Percentiles rank a stretch among this genome's conserved stretches.
phyloP scores from a whole-genome alignment of 371 early-diverging fungal genomes.

The Apophysomyces sp. region DNA sequence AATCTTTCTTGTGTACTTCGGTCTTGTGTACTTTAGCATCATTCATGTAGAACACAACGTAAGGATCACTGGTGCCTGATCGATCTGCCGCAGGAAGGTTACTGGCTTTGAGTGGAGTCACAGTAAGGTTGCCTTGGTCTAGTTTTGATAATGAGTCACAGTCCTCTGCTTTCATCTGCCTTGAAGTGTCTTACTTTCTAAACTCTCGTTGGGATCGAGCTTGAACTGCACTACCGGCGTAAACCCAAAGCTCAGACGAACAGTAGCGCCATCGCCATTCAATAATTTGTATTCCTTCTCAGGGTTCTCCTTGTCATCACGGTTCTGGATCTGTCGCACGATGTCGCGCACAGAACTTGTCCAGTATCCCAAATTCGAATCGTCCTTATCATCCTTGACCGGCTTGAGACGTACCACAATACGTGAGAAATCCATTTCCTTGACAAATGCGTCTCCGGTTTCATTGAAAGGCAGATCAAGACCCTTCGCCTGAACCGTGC shows the following conservation, averaged over 20 bases:
- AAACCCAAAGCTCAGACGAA: constrained; percentile 37
- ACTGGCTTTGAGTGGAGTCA: constrained; percentile 40
- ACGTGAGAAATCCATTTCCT: constrained; percentile 50
- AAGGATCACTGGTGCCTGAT: constrained; percentile 81
- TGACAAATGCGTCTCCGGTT: constrained; percentile 46
- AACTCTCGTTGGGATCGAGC: constrained; percentile 44
- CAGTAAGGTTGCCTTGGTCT: constrained; percentile 51
- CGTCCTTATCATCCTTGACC: constrained; percentile 40
- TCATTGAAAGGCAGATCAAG: constrained; percentile 35
- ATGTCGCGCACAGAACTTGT: constrained; percentile 25
- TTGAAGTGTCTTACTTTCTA: constrained; percentile 31
- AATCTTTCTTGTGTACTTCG: constrained; percentile 73
- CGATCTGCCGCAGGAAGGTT: constrained; percentile 53
- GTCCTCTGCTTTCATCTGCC: background rate
- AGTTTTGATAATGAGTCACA: background rate
- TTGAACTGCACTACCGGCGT: constrained; percentile 45
- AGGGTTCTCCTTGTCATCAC: constrained; percentile 13
- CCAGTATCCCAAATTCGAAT: constrained; percentile 20
- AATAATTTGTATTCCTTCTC: constrained; percentile 18
- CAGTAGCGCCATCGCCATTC: constrained; percentile 29
- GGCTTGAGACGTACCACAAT: constrained; percentile 33
- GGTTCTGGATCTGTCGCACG: constrained; percentile 31
- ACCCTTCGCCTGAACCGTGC: constrained; percentile 41
- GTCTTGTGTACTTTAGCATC: constrained; percentile 81
- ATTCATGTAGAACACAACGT: constrained; percentile 68